Evolutionary conservation across 257 asterid species (phyloP), one percentile per base, ranked within the genome.

Genomic region (Gentiana macrophylla): DNA sequence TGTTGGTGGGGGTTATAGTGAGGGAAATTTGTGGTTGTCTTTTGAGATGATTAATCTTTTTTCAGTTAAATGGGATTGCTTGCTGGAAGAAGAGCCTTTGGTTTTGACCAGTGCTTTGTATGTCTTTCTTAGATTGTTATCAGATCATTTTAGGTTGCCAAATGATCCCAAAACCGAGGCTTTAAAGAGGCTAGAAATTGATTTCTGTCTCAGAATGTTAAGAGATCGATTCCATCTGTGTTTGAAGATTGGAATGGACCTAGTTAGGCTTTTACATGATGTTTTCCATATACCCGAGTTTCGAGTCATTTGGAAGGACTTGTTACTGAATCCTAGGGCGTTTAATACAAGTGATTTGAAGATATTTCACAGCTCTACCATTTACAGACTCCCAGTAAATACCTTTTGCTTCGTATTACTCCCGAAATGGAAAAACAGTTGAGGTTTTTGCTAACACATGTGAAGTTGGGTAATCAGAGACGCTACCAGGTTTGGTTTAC

Each of bases 381-480:
- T 43, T 43, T 63, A 8, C 60, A 77, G 54, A 89, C 97, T 59
- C 67, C 94, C 5, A 76, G 67, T 59, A 65, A 70, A 72, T 89
- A 85, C 62, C 79, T 85, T 78, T 66, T 69, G 65, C 95, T 89
- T 57, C 71, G 92, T 63, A 57, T 89, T 57, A 80, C 84, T 62
- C 97, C 95, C 12, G 94, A 85, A 70, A 85, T 85, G 94, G 97
- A 89, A 70, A 70, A 81, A 3, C 84, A 81, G 53, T 64, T 89
- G 76, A 79, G 91, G 70, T 89, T 85, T 69, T 66, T 89, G 80
- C 67, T 89, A 62, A 83, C 80, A 60, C 70, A 66, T 50, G 94
- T 85, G 71, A 83, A 76, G 75, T 58, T 79, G 49, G 95, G 97
- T 44, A 53, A 63, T 75, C 95, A 85, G 46, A 82, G 61, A 63